Base-by-base conservation (phyloP, 2,329 filamentous ascomycete genomes). In the Diplodia intermedia region DNA sequence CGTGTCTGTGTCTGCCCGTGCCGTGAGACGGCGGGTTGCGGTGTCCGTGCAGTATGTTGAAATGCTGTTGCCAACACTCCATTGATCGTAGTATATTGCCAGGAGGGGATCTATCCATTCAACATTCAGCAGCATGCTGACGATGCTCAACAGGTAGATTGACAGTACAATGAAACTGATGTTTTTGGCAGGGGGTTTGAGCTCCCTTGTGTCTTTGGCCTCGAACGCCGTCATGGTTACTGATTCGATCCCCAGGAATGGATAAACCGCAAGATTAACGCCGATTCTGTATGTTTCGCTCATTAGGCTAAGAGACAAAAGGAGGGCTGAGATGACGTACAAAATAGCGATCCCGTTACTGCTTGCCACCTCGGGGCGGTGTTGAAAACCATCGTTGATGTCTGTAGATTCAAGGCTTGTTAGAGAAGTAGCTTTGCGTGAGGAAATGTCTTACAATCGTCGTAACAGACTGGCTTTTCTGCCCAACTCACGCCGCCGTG, bases 161-260 rank as follows among this genome's bases (percentile, higher is more conserved):
- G 72, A 52, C 9, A 71, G 70, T 4, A 71, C 72, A 23, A 77
- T 67, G 61, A 74, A 73, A 26, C 74, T 73, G 3, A 77, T 78
- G 57, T 71, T 74, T n/a, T 72, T 75, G 4, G 76, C 73, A 0
- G 76, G 75, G 23, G 73, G 74, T 56, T 73, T 74, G 63, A 15
- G 72, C 38, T 36, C 63, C 43, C 43, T 55, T 12, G 71, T 71
- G 20, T 71, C 68, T 33, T 70, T 70, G n/a, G 76, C 78, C 70
- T 79, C 77, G 12, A 79, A 70, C 1, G 77, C 77, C 9, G 75
- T 77, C 4, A 76, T 74, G 0, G 77, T 74, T 1, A 77, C 71
- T 3, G 78, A 73, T 53, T 79, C 78, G 11, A 79, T 72, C 0
- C 78, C 77, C 14, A 76, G 70, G 50, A 74, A 79, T 15, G 76